Conservation (phyloP, 2,329 filamentous ascomycete genomes). For the Fusarium transvaalense region DNA sequence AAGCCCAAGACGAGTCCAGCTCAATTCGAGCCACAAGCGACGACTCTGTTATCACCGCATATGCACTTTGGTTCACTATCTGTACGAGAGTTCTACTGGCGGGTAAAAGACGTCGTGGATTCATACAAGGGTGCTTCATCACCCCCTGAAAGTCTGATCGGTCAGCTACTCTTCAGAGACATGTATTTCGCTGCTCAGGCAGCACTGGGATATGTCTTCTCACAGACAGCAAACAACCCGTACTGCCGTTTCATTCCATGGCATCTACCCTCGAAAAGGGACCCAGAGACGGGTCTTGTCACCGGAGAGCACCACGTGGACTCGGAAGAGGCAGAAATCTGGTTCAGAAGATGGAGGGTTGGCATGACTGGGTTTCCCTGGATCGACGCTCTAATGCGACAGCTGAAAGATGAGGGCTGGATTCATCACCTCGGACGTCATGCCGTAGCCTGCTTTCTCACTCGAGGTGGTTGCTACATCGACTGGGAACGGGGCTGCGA, state of each 20-base stretch:
- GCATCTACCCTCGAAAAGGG: slow-evolving; percentile 76
- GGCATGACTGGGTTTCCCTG: slow-evolving; percentile 82
- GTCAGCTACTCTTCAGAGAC: slow-evolving; percentile 81
- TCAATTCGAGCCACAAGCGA: slow-evolving; percentile 78
- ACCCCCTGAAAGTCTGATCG: slow-evolving; percentile 76
- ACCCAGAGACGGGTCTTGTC: slow-evolving; percentile 58
- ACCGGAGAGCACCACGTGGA: slow-evolving; percentile 75
- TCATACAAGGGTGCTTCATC: slow-evolving; percentile 67
- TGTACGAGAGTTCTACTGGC: slow-evolving; percentile 80
- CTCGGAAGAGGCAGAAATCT: slow-evolving; percentile 69
- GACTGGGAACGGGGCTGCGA: slow-evolving; percentile 84
- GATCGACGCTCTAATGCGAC: slow-evolving; percentile 85
- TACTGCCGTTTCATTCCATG: slow-evolving; percentile 82
- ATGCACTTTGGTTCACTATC: slow-evolving; percentile 80
- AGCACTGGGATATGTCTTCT: slow-evolving; percentile 72
- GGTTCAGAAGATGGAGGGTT: slow-evolving; percentile 76
- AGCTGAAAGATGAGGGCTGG: slow-evolving; percentile 79
- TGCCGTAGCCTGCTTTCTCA: slow-evolving; percentile 85
- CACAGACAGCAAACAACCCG: slow-evolving; percentile 73
- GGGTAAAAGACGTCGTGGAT: slow-evolving; percentile 71
- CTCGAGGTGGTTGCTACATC: slow-evolving; percentile 81
- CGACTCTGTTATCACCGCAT: slow-evolving; percentile 79
- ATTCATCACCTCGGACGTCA: slow-evolving; percentile 84
- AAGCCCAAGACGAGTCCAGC: slow-evolving; percentile 83
- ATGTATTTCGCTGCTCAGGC: slow-evolving; percentile 88